Base-by-base conservation (phyloP, 202 grass and related monocot genomes). In the Dendrocalamus latiflorus region DNA sequence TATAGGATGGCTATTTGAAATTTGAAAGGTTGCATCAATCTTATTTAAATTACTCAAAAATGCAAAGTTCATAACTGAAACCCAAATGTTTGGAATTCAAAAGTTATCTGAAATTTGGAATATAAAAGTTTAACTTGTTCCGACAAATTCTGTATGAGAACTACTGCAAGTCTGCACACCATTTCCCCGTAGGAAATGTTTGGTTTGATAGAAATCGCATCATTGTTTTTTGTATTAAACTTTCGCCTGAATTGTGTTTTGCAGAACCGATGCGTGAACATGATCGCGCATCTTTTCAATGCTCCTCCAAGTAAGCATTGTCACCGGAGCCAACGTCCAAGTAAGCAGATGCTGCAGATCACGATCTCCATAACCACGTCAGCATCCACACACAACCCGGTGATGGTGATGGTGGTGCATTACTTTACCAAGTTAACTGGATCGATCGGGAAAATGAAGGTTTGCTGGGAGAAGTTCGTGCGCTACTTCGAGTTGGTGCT, bases 401-500 rank as follows among this genome's bases (percentile, higher is more conserved):
- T n/a, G n/a, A n/a, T n/a, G n/a, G n/a, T n/a, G n/a, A n/a, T n/a
- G 4, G 3, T 20, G 28, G 49, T 20, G 50, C 36, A 4, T 36
- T 74, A 21, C 18, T 54, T 74, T 24, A 12, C 12, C 12, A 17
- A n/a, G 9, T 20, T 21, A 26, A 18, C 1, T 20, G 15, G 43
- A 36, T 38, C 20, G 2, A 14, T 6, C 59, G 8, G 50, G 38
- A 9, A 51, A 84, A 62, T 17, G 70, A 37, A 97, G 94, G 94
- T 97, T 83, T 97, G 94, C 84, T 94, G 94, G 92, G 94, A 97
- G 82, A 97, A 97, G 72, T 97, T 97, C 6, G 94, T 90, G 0
- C 78, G 94, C n/a, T 97, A 94, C 91, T 97, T 97, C 60, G 94
- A 97, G 84, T 92, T 97, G 22, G 94, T 93, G 85, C 92, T 97